These are phyloP conservation scores for Fusarium bactridioides DNA, from an alignment of 2,329 filamentous ascomycete genomes.

Conservation along the genomic window DNA sequence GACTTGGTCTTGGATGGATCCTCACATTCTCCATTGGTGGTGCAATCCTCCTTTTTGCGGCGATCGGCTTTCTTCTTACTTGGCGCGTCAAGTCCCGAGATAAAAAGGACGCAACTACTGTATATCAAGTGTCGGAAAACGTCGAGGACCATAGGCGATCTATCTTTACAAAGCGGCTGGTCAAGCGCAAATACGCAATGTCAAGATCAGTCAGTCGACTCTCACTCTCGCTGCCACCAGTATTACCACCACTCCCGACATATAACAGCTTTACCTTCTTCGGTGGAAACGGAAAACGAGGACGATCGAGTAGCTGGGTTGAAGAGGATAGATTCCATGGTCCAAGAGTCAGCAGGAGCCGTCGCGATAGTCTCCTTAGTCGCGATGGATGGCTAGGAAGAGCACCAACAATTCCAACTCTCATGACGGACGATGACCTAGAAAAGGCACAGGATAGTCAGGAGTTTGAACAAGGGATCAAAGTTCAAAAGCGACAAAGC, in stretches of 20 bases:
- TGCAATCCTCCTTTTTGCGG: slow-evolving; percentile 55
- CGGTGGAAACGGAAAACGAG: slow-evolving; percentile 39
- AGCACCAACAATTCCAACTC: slow-evolving; percentile 49
- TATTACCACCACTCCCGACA: slow-evolving; percentile 47
- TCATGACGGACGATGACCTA: slow-evolving; percentile 36
- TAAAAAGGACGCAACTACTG: slow-evolving; percentile 30
- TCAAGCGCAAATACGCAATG: slow-evolving; percentile 42
- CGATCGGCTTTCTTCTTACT: slow-evolving; percentile 53
- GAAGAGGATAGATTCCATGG: slow-evolving; percentile 62
- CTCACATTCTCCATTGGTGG: slow-evolving; percentile 58
- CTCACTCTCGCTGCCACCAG: slow-evolving; percentile 42
- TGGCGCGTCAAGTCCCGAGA: slow-evolving; percentile 45
- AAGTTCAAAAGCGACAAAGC: slow-evolving; percentile 31
- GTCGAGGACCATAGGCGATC: slow-evolving; percentile 21
- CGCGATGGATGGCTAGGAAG: slow-evolving; percentile 47
- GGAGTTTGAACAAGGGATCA: slow-evolving; percentile 16
- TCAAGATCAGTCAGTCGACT: slow-evolving; percentile 43
- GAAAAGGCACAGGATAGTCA: slow-evolving; percentile 34
- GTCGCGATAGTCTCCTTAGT: slow-evolving; percentile 41
- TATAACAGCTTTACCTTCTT: slow-evolving; percentile 44
- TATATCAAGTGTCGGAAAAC: slow-evolving; percentile 43
- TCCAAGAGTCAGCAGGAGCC: slow-evolving; percentile 49
- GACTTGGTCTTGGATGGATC: slow-evolving; percentile 49
- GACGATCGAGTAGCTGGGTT: slow-evolving; percentile 52
- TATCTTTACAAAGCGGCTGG: slow-evolving; percentile 41